Conservation (phyloP, 371 early-diverging fungal genomes). For the Chytridium lagenaria region DNA sequence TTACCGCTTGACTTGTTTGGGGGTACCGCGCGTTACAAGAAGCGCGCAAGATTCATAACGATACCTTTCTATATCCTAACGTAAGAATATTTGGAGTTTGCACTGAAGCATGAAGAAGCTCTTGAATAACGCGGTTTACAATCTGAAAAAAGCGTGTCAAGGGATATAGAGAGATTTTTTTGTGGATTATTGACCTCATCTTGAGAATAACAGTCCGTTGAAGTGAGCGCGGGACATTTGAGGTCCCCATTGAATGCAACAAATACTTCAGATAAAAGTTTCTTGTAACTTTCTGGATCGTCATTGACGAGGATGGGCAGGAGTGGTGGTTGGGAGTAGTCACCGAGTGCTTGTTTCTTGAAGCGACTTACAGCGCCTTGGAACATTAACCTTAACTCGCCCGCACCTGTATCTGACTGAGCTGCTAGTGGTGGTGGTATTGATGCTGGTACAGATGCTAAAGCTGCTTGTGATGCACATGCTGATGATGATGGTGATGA, state of each 20-base stretch:
- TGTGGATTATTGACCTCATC: neutral
- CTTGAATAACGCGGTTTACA: slow-evolving; percentile 29
- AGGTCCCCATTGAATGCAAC: slow-evolving; percentile 4
- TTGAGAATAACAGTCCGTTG: neutral
- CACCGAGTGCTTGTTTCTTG: no score
- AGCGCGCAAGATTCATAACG: neutral
- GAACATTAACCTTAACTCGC: no score
- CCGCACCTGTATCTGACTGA: no score
- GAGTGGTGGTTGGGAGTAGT: slow-evolving; percentile 2
- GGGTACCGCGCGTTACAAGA: no score
- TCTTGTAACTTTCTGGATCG: neutral
- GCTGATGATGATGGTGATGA: no score
- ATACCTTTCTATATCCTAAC: slow-evolving; percentile 36
- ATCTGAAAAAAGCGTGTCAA: neutral
- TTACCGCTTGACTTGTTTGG: slow-evolving; percentile 14
- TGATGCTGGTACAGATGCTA: no score
- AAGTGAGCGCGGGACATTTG: neutral
- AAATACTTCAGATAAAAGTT: neutral
- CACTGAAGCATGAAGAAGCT: neutral
- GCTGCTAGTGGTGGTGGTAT: no score
- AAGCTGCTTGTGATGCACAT: no score
- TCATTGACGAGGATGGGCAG: neutral
- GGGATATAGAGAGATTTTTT: neutral
- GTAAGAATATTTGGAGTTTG: slow-evolving; percentile 31
- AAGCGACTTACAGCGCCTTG: no score